Conservation (phyloP, 768 basidiomycete genomes). For the Russula vinacea region DNA sequence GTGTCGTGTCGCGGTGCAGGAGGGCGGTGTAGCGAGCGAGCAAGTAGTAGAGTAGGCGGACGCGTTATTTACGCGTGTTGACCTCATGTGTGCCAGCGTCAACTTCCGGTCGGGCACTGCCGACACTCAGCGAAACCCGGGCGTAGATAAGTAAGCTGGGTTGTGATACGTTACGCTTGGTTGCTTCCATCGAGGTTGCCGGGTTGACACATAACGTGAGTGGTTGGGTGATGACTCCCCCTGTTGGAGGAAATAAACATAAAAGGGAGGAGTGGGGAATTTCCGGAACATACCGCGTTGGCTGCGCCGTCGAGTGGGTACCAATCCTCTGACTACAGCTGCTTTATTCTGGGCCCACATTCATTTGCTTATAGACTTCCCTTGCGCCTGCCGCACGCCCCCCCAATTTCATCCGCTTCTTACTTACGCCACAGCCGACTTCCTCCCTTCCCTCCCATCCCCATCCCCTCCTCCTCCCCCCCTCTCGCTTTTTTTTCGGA, state of each 20-base stretch:
- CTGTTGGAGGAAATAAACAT: neutral
- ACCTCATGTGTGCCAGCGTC: slow-evolving; percentile 18
- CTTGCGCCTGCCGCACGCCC: slow-evolving; percentile 21
- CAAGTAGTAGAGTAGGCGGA: neutral
- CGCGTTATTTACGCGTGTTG: slow-evolving; percentile 33
- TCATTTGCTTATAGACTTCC: slow-evolving; percentile 25
- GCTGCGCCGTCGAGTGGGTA: slow-evolving; percentile 26
- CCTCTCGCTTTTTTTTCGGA: neutral
- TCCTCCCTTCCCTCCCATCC: slow-evolving; percentile 18
- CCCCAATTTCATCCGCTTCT: slow-evolving; percentile 18
- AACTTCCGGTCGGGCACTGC: slow-evolving; percentile 6
- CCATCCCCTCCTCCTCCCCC: slow-evolving; percentile 6
- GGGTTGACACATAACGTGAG: slow-evolving; percentile 3
- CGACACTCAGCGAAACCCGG: slow-evolving; percentile 27
- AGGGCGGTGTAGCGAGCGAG: neutral
- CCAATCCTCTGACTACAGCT: slow-evolving; percentile 23
- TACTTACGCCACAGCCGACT: slow-evolving; percentile 20
- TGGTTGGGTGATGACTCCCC: neutral
- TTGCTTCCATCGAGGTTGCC: neutral
- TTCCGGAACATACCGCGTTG: slow-evolving; percentile 29
- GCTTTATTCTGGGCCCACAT: slow-evolving; percentile 22
- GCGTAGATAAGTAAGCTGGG: slow-evolving; percentile 6
- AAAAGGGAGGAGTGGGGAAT: slow-evolving; percentile 1
- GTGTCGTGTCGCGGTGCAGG: slow-evolving; percentile 9
- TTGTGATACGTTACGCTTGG: neutral